phyloP scores from a whole-genome alignment of 805 yeast genomes.

The Ogataea pini region DNA sequence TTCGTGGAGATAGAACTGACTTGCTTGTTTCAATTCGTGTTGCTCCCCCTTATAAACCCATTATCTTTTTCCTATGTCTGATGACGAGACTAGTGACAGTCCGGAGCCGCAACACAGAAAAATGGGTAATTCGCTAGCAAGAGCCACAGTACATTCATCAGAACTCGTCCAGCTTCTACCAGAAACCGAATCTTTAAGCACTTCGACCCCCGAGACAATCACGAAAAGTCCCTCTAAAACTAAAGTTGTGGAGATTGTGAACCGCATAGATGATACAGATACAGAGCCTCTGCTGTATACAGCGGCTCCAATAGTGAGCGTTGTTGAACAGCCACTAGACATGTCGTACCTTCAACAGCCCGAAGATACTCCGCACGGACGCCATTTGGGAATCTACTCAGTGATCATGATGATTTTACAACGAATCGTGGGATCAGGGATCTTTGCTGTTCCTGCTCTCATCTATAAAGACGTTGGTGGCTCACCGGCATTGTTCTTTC shows the following conservation, averaged over 20 bases:
- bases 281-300: neutral
- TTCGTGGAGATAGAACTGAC: neutral
- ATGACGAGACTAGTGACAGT: neutral
- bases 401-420: constrained; percentile 65
- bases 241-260: neutral
- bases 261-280: neutral
- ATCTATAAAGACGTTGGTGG: constrained; percentile 70
- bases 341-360: constrained; percentile 30
- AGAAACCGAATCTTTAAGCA: neutral
- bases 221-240: neutral
- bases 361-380: constrained; percentile 68
- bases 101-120: neutral
- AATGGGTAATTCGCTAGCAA: constrained; percentile 3
- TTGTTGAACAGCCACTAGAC: constrained; percentile 11
- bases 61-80: neutral
- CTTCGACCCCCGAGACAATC: neutral
- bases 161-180: constrained; percentile 1
- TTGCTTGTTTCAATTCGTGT: neutral
- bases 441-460: constrained; percentile 70
- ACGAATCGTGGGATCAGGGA: constrained; percentile 76
- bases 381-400: constrained; percentile 70
- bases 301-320: constrained; percentile 4
- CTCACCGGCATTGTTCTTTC: constrained; percentile 57
- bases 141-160: neutral
- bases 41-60: neutral